These are phyloP conservation scores for Fusarium mundagurra DNA, from an alignment of 2,329 filamentous ascomycete genomes.

Conservation along the genomic window DNA sequence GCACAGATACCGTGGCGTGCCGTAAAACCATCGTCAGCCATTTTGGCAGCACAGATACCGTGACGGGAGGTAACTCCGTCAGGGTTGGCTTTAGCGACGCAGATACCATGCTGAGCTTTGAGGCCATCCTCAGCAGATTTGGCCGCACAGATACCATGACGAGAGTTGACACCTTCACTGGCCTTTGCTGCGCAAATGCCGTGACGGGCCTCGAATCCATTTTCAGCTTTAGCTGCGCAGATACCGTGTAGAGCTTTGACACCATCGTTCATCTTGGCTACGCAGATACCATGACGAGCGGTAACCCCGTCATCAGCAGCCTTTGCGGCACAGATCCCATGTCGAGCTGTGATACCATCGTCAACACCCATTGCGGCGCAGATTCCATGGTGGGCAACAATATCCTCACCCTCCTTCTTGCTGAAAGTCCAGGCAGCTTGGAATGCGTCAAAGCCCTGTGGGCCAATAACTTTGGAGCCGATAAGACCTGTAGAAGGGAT, in stretches of 20 bases:
- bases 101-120: background rate
- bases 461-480: background rate
- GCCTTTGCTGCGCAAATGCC: background rate
- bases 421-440: background rate
- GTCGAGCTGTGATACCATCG: background rate
- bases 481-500: background rate
- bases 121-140: background rate
- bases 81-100: background rate
- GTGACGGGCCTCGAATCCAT: no score
- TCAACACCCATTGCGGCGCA: background rate
- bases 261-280: no score
- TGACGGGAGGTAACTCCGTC: background rate
- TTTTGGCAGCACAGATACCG: background rate
- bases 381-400: background rate
- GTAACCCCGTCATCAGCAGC: no score
- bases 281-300: no score
- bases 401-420: background rate
- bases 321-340: background rate
- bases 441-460: background rate
- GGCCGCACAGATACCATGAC: background rate
- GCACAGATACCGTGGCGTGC: background rate
- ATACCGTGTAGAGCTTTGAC: background rate
- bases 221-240: no score
- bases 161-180: no score
- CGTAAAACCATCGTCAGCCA: background rate